Evolutionary conservation across 768 basidiomycete genomes (phyloP), one percentile per base, ranked within the genome.

Genomic region (Boletus reticuloceps): DNA sequence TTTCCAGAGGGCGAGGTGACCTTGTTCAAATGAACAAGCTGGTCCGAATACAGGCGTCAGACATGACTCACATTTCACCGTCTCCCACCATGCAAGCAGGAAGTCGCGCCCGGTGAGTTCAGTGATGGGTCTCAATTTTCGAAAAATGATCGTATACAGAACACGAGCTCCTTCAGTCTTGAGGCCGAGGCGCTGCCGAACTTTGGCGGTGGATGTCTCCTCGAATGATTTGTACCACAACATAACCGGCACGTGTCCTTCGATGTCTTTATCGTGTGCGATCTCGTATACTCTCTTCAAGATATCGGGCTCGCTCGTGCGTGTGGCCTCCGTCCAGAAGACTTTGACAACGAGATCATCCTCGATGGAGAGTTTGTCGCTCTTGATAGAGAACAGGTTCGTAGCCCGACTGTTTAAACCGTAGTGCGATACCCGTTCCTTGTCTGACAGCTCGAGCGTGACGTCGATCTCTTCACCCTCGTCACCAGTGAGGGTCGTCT

Each of bases 61-160:
- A 20, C 20, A 20, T 20, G 20, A 20, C 20, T 20, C 20, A 20
- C 20, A 20, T 2, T 20, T 20, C 20, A 20, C 20, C 20, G 20
- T 20, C 20, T 20, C 20, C 20, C 20, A 20, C 20, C 20, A 20
- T 2, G 20, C 20, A 20, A 20, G 20, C 20, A 20, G 20, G 20
- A 32, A 48, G 4, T 0, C 0, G 0, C 36, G 41, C 5, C 47
- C 36, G 0, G 0, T 3, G 25, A 60, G 13, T 16, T 37, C 13
- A 2, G 46, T 51, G 8, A 54, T 52, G 13, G 5, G 9, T 9
- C 2, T 38, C 20, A 55, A 13, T 38, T 49, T 1, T 13, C 6
- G 4, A 6, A 60, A 58, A 6, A 54, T 3, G 3, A 60, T 54
- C 13, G 58, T 1, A 44, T 22, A 42, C 1, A 50, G 49, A 41